phyloP scores from a whole-genome alignment of 1,284 basidiomycete genomes.

The Anthracocystis walkeri region DNA sequence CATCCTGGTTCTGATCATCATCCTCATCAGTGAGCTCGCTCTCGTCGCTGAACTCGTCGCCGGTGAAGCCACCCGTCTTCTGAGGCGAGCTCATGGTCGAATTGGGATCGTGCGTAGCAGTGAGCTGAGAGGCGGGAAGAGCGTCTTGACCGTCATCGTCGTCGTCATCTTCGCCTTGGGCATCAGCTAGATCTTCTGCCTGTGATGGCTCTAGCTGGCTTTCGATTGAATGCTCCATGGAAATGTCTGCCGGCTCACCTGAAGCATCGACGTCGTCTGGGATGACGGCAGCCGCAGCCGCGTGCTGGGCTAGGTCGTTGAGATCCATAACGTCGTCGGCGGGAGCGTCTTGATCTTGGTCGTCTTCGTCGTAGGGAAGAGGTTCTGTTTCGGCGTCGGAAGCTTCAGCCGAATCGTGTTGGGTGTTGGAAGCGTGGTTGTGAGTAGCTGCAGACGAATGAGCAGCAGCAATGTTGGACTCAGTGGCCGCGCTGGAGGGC shows the following conservation, averaged over 20 bases:
- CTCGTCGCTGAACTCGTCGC: constrained; percentile 59
- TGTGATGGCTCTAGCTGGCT: constrained; percentile 26
- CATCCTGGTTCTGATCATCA: constrained; percentile 49
- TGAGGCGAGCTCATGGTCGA: constrained; percentile 52
- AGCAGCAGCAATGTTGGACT: constrained; percentile 37
- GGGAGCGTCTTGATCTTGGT: constrained; percentile 15
- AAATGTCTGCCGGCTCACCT: constrained; percentile 25
- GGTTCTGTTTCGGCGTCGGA: constrained; percentile 67
- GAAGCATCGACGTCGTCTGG: constrained; percentile 23
- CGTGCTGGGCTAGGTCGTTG: constrained; percentile 29
- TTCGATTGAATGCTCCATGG: constrained; percentile 29
- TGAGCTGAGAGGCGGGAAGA: constrained; percentile 29
- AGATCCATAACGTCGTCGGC: constrained; percentile 43
- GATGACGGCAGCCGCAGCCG: constrained; percentile 20
- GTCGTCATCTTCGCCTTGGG: not conserved
- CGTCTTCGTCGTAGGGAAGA: constrained; percentile 60
- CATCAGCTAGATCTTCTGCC: constrained; percentile 13
- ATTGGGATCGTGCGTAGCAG: constrained; percentile 36
- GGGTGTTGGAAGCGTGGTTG: constrained; percentile 2
- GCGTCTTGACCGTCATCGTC: constrained; percentile 15
- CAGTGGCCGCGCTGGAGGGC: constrained; percentile 35
- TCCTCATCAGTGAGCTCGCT: constrained; percentile 61
- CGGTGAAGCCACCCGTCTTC: constrained; percentile 50
- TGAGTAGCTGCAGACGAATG: constrained; percentile 25
- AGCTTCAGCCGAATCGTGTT: constrained; percentile 22